phyloP scores from a whole-genome alignment of 306 rosid species.

The Senna siamea region DNA sequence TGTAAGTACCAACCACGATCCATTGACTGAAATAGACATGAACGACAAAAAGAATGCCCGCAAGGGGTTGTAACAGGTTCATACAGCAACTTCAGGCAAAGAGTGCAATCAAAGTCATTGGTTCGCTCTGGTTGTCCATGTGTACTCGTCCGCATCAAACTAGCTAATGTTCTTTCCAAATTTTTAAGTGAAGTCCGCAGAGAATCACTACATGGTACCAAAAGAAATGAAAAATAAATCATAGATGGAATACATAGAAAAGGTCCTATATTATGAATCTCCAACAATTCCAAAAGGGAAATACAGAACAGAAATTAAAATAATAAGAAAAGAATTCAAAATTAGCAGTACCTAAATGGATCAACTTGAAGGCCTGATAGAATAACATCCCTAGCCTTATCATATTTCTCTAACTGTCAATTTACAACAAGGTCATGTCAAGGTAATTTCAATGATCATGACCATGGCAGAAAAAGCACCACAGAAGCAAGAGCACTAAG shows the following conservation, averaged over 20 bases:
- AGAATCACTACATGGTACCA: slow-evolving; percentile 65
- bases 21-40: slow-evolving; percentile 91
- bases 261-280: slow-evolving; percentile 34
- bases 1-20: slow-evolving; percentile 74
- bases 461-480: slow-evolving; percentile 23
- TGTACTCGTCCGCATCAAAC: slow-evolving; percentile 43
- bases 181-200: slow-evolving; percentile 68
- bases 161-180: slow-evolving; percentile 59
- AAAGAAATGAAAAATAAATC: slow-evolving; percentile 40
- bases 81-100: slow-evolving; percentile 83
- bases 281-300: slow-evolving; percentile 24
- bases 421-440: slow-evolving; percentile 34
- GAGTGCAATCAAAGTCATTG: slow-evolving; percentile 90
- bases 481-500: slow-evolving; percentile 24
- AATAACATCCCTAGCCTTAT: slow-evolving; percentile 75
- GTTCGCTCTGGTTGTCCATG: slow-evolving; percentile 69
- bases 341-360: slow-evolving; percentile 68
- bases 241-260: slow-evolving; percentile 21
- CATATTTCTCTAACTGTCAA: slow-evolving; percentile 92
- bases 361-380: slow-evolving; percentile 94
- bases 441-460: neutral
- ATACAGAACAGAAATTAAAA: slow-evolving; percentile 18
- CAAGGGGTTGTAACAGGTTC: slow-evolving; percentile 97
- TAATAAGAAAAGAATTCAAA: neutral
- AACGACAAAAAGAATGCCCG: slow-evolving; percentile 96